Base-by-base conservation (phyloP, 331 rosid species). In the Telfairia occidentalis region DNA sequence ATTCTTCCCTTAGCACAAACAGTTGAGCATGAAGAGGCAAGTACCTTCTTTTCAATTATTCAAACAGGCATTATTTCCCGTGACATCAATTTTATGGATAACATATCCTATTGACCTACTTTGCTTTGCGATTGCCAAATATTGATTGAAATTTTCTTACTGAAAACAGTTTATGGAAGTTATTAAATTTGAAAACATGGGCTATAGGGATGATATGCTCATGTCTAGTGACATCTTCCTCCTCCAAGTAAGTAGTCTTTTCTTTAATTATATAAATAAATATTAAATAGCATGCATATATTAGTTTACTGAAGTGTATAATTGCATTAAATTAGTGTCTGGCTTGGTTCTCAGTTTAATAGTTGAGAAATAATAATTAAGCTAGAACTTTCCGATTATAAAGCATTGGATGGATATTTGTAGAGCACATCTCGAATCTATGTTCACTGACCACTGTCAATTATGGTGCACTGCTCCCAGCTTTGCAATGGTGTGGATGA, bases 1-100 rank as follows among this genome's bases (percentile, higher is more conserved):
- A 95, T 92, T 86, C 98, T 92, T 84, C 98, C 98, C 12, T 84
- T 95, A 71, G 98, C 97, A 81, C 92, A 92, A 81, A 91, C 97
- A 71, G 89, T 89, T 43, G 98, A 91, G 85, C 92, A 95, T 45
- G 98, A 95, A 86, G 98, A 95, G 97, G 98, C 89, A 85, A 79
- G 96, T 73, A 32, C 29, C 58, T 1, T 34, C 1, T 37, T 21
- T 29, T 52, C 16, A 5, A 30, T 24, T 13, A 30, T 75, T 48
- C 77, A 23, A 35, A 61, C 30, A 43, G 1, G 48, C 15, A 30
- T 21, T 9, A 28, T 30, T 29, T 76, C 45, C 67, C 23, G 19
- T 29, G 60, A 9, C 46, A 9, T 45, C 46, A 9, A 58, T 19
- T 28, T 29, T 13, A 13, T 42, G 55, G 21, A 60, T 16, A 29